Conservation (phyloP, 129 eudicot genomes). For the Sambucus nigra region DNA sequence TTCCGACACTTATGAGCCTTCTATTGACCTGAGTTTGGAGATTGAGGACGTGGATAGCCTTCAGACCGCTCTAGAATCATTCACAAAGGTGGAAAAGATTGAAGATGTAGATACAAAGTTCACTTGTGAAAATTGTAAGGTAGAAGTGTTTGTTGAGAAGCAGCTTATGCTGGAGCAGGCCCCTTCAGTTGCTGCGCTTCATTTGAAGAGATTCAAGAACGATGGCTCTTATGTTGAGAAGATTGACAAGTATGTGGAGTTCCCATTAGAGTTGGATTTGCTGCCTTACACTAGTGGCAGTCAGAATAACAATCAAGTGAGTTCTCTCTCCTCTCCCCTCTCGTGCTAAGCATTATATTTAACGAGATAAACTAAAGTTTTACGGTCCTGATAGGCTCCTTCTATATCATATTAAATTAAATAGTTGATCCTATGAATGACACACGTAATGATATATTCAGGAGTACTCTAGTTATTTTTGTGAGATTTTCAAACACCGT, state of each 20-base stretch:
- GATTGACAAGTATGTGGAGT: constrained; percentile 62
- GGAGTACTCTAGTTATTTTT: too few species aligned
- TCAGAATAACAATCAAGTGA: constrained; percentile 9
- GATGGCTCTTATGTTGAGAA: constrained; percentile 69
- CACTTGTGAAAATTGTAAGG: constrained; percentile 82
- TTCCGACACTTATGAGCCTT: constrained; percentile 80
- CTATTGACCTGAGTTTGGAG: constrained; percentile 79
- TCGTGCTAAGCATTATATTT: too few species aligned
- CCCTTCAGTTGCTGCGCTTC: constrained; percentile 65
- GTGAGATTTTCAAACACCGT: too few species aligned
- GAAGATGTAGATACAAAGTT: constrained; percentile 65
- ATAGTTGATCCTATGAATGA: too few species aligned
- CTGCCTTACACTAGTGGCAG: constrained; percentile 45
- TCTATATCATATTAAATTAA: too few species aligned
- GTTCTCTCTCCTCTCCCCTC: background rate
- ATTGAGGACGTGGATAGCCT: constrained; percentile 61
- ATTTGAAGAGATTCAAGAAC: constrained; percentile 83
- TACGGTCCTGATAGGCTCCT: too few species aligned
- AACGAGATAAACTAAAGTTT: too few species aligned
- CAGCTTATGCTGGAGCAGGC: constrained; percentile 68
- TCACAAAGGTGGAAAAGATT: constrained; percentile 72
- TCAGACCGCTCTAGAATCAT: constrained; percentile 64
- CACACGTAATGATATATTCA: too few species aligned
- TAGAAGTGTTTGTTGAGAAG: constrained; percentile 67
- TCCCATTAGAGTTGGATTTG: constrained; percentile 64